phyloP scores from a whole-genome alignment of 2,329 filamentous ascomycete genomes.

The Aspergillus sp. region DNA sequence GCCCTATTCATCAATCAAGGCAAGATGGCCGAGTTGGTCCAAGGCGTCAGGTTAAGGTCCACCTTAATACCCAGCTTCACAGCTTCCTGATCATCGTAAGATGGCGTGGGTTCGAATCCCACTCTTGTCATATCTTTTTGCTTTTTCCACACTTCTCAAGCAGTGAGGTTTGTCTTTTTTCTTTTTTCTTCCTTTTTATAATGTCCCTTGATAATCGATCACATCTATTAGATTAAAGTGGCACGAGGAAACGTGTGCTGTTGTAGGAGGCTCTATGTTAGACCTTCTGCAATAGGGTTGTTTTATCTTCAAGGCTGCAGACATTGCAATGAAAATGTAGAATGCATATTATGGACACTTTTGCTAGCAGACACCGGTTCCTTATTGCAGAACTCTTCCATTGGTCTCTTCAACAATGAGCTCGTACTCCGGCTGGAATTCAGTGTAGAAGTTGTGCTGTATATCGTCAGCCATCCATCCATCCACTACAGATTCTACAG shows the following conservation, averaged over 20 bases:
- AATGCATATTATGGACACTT: neutral
- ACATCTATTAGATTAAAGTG: too few relatives aligned
- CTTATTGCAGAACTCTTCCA: constrained; percentile 32
- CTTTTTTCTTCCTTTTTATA: too few relatives aligned
- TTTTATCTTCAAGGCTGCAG: neutral
- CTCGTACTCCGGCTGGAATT: constrained; percentile 44
- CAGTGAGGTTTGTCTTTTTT: too few relatives aligned
- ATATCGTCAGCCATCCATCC: constrained; percentile 11
- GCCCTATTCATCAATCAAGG: constrained; percentile 11
- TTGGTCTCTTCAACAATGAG: constrained; percentile 41
- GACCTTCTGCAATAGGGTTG: neutral
- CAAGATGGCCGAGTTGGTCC: constrained; percentile 42
- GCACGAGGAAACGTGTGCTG: too few relatives aligned
- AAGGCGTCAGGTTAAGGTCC: constrained; percentile 26
- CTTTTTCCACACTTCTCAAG: neutral
- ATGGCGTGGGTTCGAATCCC: constrained; percentile 12
- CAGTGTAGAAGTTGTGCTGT: constrained; percentile 43
- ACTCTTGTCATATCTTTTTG: constrained; percentile 10
- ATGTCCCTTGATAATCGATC: too few relatives aligned
- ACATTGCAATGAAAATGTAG: neutral
- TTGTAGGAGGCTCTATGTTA: neutral
- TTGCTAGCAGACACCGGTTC: neutral
- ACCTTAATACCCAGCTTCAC: constrained; percentile 8
- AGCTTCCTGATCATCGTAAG: constrained; percentile 10
- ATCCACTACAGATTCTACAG: neutral